Conservation (phyloP, 768 basidiomycete species). For the Termitomyces sp. region DNA sequence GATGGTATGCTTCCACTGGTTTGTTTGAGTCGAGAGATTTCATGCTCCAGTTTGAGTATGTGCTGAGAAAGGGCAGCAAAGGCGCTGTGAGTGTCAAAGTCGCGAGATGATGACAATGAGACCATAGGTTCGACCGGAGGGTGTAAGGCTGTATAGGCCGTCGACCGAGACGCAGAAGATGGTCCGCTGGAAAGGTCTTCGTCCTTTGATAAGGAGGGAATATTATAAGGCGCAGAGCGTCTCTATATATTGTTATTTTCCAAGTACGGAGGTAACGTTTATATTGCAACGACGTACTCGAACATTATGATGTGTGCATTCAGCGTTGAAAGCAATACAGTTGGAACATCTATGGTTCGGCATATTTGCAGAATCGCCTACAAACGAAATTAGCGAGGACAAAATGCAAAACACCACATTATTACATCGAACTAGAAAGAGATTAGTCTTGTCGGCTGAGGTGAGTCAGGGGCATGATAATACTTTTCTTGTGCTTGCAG, state of each 20-base stretch:
- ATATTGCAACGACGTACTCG: slow-evolving; percentile 33
- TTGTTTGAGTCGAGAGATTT: slow-evolving; percentile 10
- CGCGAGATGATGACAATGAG: slow-evolving; percentile 4
- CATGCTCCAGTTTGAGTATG: slow-evolving; percentile 12
- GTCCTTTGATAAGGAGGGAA: background rate
- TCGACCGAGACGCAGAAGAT: background rate
- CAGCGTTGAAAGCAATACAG: slow-evolving; percentile 40
- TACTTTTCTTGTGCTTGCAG: slow-evolving; percentile 43
- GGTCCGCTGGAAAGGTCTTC: background rate
- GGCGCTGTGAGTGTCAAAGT: slow-evolving; percentile 7
- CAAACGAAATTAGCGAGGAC: background rate
- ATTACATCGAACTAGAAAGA: slow-evolving; percentile 34
- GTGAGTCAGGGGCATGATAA: background rate
- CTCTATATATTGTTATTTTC: slow-evolving; percentile 17
- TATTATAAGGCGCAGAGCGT: slow-evolving; percentile 10
- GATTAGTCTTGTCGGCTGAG: background rate
- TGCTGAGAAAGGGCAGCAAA: slow-evolving; percentile 12
- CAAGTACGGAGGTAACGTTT: background rate
- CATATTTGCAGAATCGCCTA: slow-evolving; percentile 61
- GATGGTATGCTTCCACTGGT: background rate
- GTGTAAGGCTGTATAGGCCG: background rate
- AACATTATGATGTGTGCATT: slow-evolving; percentile 51
- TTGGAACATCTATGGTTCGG: slow-evolving; percentile 51
- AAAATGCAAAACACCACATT: background rate
- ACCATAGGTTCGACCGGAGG: slow-evolving; percentile 13